A percentile compares a stretch with the other conserved stretches of the same genome.
These are phyloP conservation scores for Marsdenia floribunda DNA, from an alignment of 257 asterid genomes.

Conservation along the genomic window DNA sequence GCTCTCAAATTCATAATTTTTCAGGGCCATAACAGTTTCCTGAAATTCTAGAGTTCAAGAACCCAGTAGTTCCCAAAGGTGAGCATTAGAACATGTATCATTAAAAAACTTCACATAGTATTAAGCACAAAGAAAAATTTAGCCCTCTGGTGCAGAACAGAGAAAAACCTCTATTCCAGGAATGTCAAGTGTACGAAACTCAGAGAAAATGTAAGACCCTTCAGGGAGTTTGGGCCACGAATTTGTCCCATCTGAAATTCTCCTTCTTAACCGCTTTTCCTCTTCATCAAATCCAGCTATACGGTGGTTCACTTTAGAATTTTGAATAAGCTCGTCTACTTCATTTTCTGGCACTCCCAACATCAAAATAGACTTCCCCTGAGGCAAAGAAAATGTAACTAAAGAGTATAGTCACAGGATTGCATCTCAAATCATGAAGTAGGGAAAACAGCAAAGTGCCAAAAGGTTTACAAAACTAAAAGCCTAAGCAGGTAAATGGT, in stretches of 20 bases:
- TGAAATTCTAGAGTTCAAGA: too few relatives aligned
- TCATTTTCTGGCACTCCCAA: constrained; percentile 81
- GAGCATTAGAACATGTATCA: too few relatives aligned
- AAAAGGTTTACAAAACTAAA: neutral
- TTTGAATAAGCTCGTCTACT: constrained; percentile 65
- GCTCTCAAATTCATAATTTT: neutral
- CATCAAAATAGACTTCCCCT: constrained; percentile 84
- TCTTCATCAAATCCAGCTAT: constrained; percentile 94
- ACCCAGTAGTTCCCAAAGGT: neutral
- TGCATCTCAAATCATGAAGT: neutral
- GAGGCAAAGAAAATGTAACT: constrained; percentile 22
- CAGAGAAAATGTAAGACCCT: constrained; percentile 73
- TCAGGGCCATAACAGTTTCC: too few relatives aligned
- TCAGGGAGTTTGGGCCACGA: constrained; percentile 54
- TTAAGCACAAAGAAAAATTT: too few relatives aligned
- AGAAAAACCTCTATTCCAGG: constrained; percentile 73
- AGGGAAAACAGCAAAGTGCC: neutral
- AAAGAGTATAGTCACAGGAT: neutral
- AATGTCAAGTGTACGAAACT: constrained; percentile 68
- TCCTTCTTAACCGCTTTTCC: constrained; percentile 62
- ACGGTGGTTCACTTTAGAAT: constrained; percentile 55
- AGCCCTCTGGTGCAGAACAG: neutral
- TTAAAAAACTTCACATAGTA: too few relatives aligned
- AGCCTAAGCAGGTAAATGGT: constrained; percentile 3
- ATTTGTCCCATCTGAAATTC: constrained; percentile 33